These are phyloP conservation scores for Debaryomyces udenii DNA, from an alignment of 1,139 yeast species.

Conservation along the genomic window DNA sequence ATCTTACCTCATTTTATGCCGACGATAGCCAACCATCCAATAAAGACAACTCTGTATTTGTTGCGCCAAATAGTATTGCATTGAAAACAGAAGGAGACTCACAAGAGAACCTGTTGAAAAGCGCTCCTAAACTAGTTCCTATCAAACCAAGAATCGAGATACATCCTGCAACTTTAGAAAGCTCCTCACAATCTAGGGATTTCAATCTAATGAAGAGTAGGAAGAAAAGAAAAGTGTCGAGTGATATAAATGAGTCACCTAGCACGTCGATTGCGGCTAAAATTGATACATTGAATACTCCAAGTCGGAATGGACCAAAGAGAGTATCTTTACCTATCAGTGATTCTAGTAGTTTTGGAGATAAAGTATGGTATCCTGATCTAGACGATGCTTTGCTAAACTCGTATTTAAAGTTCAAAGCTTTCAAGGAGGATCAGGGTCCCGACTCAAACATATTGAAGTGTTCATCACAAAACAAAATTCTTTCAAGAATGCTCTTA, in stretches of 20 bases:
- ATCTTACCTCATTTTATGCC: conserved; percentile 33
- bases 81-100: conserved; percentile 2
- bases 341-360: conserved; percentile 15
- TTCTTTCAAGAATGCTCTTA: conserved; percentile 44
- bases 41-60: conserved; percentile 19
- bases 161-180: conserved; percentile 4
- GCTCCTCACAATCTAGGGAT: conserved; percentile 7
- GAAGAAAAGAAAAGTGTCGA: conserved; percentile 13
- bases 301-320: conserved; percentile 22
- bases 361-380: conserved; percentile 42
- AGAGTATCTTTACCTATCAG: conserved; percentile 12
- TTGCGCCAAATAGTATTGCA: conserved; percentile 21
- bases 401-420: conserved; percentile 40
- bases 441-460: conserved; percentile 31
- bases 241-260: conserved; percentile 31
- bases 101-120: conserved; percentile 8
- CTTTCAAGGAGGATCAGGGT: conserved; percentile 34
- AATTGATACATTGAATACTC: conserved; percentile 42
- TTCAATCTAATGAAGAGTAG: conserved; percentile 5
- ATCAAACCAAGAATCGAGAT: conserved; percentile 10
- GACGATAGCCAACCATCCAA: neutral
- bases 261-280: conserved; percentile 42
- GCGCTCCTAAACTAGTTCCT: conserved; percentile 14
- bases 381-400: conserved; percentile 41
- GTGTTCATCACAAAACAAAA: conserved; percentile 44